A percentile compares a stretch with the other conserved stretches of the same genome.
Conservation (phyloP, 139 green algal genomes). For the Chlamydomonas applanata region DNA sequence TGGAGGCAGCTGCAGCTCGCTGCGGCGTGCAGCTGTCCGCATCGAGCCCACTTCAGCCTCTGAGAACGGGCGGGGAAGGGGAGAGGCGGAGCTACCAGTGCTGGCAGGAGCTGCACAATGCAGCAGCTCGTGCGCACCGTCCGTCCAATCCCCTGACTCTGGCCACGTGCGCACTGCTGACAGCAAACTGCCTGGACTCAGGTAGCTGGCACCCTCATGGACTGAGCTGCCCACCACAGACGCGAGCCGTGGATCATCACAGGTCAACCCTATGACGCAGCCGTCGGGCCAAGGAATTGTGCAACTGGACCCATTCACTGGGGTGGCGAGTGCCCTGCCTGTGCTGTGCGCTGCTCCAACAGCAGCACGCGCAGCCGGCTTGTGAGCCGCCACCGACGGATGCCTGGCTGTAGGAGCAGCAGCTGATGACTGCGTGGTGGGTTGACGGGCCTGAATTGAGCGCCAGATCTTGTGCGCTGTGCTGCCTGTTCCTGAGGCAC, state of each 20-base stretch:
- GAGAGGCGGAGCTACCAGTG: background rate
- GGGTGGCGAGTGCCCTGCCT: no score
- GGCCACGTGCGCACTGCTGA: background rate
- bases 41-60: background rate
- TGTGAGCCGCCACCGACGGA: no score
- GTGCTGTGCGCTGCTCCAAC: no score
- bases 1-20: background rate
- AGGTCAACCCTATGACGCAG: constrained; percentile 25
- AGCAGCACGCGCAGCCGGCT: no score
- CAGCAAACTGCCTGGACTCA: background rate
- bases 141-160: constrained; percentile 10
- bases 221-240: background rate
- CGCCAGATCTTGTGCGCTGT: no score
- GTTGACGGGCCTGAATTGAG: no score
- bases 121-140: constrained; percentile 2
- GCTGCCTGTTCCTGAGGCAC: no score
- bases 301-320: no score
- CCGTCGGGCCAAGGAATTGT: constrained; percentile 16
- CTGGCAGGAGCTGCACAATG: background rate
- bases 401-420: no score
- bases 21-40: background rate
- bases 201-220: background rate
- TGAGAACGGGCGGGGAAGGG: background rate
- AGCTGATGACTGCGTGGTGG: no score
- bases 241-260: constrained; percentile 25